Conservation (phyloP, 257 asterid genomes). For the Oldenlandia corymbosa region DNA sequence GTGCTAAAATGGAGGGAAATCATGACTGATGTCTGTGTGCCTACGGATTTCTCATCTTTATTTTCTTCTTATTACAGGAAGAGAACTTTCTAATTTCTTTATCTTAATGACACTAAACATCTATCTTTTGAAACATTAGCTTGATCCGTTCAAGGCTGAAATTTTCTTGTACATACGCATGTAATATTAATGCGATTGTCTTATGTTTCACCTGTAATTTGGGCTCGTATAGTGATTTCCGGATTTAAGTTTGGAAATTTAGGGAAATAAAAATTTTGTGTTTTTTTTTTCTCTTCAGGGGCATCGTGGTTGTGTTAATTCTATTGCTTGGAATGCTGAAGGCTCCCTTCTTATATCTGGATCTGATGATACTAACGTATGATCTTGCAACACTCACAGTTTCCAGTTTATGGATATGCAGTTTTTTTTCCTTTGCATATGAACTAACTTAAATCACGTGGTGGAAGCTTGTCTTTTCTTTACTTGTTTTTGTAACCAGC, state of each 20-base stretch:
- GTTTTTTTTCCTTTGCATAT: neutral
- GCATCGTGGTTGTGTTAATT: constrained; percentile 89
- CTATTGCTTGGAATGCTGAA: constrained; percentile 85
- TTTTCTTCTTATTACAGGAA: neutral
- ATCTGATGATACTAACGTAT: constrained; percentile 91
- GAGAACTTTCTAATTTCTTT: neutral
- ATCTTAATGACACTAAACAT: neutral
- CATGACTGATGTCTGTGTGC: neutral
- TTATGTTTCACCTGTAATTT: neutral
- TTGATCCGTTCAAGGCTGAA: neutral
- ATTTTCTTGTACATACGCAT: neutral
- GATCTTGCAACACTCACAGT: constrained; percentile 19
- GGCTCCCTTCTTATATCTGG: constrained; percentile 93
- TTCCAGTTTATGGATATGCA: neutral
- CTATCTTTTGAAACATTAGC: neutral
- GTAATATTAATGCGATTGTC: neutral
- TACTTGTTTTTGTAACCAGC: neutral
- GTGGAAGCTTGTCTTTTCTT: neutral
- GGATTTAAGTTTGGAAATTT: constrained; percentile 14
- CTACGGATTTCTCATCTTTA: neutral
- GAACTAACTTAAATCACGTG: neutral
- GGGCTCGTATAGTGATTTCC: neutral
- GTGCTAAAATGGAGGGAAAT: neutral
- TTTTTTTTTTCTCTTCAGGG: constrained; percentile 48
- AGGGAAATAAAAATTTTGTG: constrained; percentile 1